Evolutionary conservation across 2,329 filamentous ascomycete genomes (phyloP), one percentile per base, ranked within the genome.

Genomic region (Xylaria sp.): DNA sequence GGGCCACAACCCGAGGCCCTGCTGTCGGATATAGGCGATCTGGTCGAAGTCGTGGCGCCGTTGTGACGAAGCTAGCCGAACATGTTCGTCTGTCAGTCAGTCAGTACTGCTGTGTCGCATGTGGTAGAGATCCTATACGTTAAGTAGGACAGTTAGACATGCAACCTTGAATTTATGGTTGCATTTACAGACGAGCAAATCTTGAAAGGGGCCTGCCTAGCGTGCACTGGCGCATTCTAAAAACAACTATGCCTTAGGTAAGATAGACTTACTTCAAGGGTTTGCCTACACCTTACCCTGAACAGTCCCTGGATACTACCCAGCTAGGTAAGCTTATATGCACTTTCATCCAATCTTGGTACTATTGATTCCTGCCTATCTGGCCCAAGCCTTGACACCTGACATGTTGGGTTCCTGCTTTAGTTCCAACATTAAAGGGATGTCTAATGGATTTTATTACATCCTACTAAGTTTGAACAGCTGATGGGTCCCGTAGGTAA

Each of bases 1-100:
- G 34, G 34, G 34, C 10, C 7, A 37, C 34, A 37, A 9, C 8
- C 41, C 44, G 41, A 52, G 39, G 54, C 7, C 31, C 60, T 31
- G 28, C 46, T 61, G 50, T 61, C 62, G 66, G 66, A 65, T 55
- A 46, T 13, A 61, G 66, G 66, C 66, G 66, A 62, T 50, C 39
- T 62, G 48, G 41, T 48, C 46, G 23, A 57, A 54, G 34, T 44
- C 13, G 23, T 28, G 23, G 48, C 34, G 15, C 37, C 15, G 52
- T 39, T 34, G 51, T 54, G 13, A 54, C 51, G 23, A 15, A 31
- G 25, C 50, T 15, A 15, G 39, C 39, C 39, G 12, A 41, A 15
- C 39, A 41, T 13, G 37, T 13, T 39, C 9, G 9, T 10, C 13
- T 28, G 31, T 44, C 39, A 44, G 13, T 44, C 39, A 44, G 13